Evolutionary conservation across 805 yeast genomes (phyloP).

Genomic region (Candida maltosa): DNA sequence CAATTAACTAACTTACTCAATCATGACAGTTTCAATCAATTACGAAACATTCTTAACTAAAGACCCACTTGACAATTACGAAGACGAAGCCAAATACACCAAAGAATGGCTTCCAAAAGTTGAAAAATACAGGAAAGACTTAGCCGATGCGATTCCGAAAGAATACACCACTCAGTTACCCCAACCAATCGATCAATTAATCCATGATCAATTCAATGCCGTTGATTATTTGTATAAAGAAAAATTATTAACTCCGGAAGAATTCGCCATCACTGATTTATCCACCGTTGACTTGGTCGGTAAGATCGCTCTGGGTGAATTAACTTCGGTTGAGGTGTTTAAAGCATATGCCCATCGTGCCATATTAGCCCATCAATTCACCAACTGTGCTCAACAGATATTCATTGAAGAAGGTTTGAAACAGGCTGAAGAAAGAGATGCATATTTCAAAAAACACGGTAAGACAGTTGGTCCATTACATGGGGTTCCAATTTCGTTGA

Average conservation of each 20-base stretch:
- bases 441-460: slow-evolving; percentile 44
- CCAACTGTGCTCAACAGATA: slow-evolving; percentile 39
- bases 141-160: slow-evolving; percentile 24
- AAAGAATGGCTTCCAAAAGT: slow-evolving; percentile 45
- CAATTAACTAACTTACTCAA: too few relatives aligned
- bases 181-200: slow-evolving; percentile 25
- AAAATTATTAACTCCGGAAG: slow-evolving; percentile 30
- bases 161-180: slow-evolving; percentile 33
- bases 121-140: slow-evolving; percentile 31
- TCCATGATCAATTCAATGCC: slow-evolving; percentile 32
- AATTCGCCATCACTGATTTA: slow-evolving; percentile 37
- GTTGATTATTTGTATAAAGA: slow-evolving; percentile 30
- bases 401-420: slow-evolving; percentile 59
- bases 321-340: slow-evolving; percentile 34
- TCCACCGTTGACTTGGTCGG: slow-evolving; percentile 22
- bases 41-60: slow-evolving; percentile 24
- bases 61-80: slow-evolving; percentile 29
- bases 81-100: slow-evolving; percentile 40
- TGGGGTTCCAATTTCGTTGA: slow-evolving; percentile 64
- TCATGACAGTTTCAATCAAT: slow-evolving; percentile 2
- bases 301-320: slow-evolving; percentile 31
- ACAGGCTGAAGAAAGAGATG: slow-evolving; percentile 55
- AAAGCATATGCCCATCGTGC: slow-evolving; percentile 43
- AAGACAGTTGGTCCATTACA: slow-evolving; percentile 59
- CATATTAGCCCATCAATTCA: slow-evolving; percentile 41